Evolutionary conservation across 805 yeast genomes (phyloP).

Genomic region (Blastobotrys chiropterorum): DNA sequence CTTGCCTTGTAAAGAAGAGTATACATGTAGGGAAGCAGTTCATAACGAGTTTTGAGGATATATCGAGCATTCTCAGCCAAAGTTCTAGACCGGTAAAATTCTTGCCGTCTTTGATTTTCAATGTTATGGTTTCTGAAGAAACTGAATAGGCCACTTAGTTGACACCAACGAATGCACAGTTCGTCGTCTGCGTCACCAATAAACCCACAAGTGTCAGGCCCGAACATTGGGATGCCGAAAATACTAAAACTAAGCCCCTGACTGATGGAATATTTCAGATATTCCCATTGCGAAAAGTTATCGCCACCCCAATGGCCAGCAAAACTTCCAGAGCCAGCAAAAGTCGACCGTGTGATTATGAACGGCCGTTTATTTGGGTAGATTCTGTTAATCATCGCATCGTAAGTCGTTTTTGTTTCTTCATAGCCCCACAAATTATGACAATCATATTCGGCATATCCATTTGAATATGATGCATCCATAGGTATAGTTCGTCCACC

Average conservation of each 20-base stretch:
- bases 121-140: slow-evolving; percentile 95
- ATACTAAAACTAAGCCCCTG: slow-evolving; percentile 78
- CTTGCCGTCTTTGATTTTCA: slow-evolving; percentile 88
- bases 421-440: slow-evolving; percentile 81
- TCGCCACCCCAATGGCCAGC: slow-evolving; percentile 99
- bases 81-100: slow-evolving; percentile 79
- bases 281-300: slow-evolving; percentile 89
- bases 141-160: slow-evolving; percentile 92
- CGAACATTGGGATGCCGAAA: slow-evolving; percentile 85
- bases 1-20: slow-evolving; percentile 68
- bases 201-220: slow-evolving; percentile 97
- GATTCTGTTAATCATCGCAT: slow-evolving; percentile 50
- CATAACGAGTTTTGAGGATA: slow-evolving; percentile 67
- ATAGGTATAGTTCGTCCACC: slow-evolving; percentile 84
- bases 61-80: slow-evolving; percentile 59
- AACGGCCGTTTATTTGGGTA: slow-evolving; percentile 61
- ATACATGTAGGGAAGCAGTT: slow-evolving; percentile 70
- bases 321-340: slow-evolving; percentile 81
- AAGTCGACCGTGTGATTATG: slow-evolving; percentile 74
- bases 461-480: slow-evolving; percentile 66
- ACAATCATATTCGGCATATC: slow-evolving; percentile 80
- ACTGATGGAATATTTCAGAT: slow-evolving; percentile 72
- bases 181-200: slow-evolving; percentile 85
- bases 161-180: slow-evolving; percentile 87
- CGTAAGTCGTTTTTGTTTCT: slow-evolving; percentile 69